phyloP scores from a whole-genome alignment of 2,329 filamentous ascomycete species.

The Xylariaceae sp. region DNA sequence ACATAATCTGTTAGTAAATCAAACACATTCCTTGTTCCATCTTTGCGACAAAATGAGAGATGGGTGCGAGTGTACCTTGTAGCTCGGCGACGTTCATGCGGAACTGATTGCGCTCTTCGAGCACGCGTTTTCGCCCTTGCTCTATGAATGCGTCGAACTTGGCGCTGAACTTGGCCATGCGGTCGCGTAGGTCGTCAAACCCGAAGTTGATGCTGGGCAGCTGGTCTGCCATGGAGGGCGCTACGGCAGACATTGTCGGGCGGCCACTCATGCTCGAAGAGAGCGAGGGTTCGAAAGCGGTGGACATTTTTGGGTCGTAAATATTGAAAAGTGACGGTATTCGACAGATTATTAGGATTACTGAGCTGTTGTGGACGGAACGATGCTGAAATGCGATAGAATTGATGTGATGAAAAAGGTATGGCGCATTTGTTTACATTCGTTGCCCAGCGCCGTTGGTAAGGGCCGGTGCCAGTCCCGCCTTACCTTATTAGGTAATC shows the following conservation, averaged over 20 bases:
- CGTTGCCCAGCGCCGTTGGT: constrained; percentile 21
- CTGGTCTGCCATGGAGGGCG: constrained; percentile 67
- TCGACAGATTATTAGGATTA: too few relatives aligned
- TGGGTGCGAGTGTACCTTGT: too few relatives aligned
- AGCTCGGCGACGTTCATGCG: constrained; percentile 85
- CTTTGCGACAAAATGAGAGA: too few relatives aligned
- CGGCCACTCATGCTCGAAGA: constrained; percentile 60
- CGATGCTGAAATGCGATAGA: too few relatives aligned
- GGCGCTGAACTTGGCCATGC: constrained; percentile 88
- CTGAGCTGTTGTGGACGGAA: too few relatives aligned
- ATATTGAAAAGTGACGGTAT: background rate
- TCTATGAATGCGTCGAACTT: constrained; percentile 95
- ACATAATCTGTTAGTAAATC: too few relatives aligned
- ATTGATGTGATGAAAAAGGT: too few relatives aligned
- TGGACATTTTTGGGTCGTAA: constrained; percentile 41
- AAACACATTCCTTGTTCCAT: too few relatives aligned
- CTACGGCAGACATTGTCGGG: constrained; percentile 52
- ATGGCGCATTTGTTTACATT: constrained; percentile 27
- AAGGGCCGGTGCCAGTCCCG: background rate
- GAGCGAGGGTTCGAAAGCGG: constrained; percentile 65
- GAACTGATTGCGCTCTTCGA: constrained; percentile 93
- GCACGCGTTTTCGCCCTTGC: constrained; percentile 77
- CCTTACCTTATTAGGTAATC: too few relatives aligned
- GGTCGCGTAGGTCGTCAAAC: constrained; percentile 90
- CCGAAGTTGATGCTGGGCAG: constrained; percentile 91